A percentile compares a stretch with the other conserved stretches of the same genome.
Evolutionary conservation across 1,284 basidiomycete genomes (phyloP).

Genomic region (Apiotrichum akiyoshidainum): DNA sequence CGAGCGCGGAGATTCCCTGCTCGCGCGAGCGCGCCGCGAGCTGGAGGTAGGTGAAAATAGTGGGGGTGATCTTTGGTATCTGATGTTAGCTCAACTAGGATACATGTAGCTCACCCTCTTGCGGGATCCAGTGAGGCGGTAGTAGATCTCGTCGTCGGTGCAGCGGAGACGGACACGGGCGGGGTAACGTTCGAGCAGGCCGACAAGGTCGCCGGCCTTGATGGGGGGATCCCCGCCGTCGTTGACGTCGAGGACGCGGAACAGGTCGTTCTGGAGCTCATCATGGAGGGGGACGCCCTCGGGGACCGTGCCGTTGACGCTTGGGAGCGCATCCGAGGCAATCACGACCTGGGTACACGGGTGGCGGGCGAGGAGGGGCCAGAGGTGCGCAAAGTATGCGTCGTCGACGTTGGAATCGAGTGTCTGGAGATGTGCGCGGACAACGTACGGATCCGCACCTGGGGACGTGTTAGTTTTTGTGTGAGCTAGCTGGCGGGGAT

Average conservation of each 20-base stretch:
- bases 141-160: slow-evolving; percentile 45
- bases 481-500: neutral
- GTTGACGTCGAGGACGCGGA: slow-evolving; percentile 29
- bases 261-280: slow-evolving; percentile 8
- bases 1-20: slow-evolving; percentile 21
- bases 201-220: slow-evolving; percentile 21
- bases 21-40: slow-evolving; percentile 20
- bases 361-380: slow-evolving; percentile 32
- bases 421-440: slow-evolving; percentile 27
- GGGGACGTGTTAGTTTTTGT: neutral
- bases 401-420: slow-evolving; percentile 36
- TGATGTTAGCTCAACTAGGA: slow-evolving; percentile 16
- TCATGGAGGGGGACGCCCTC: slow-evolving; percentile 11
- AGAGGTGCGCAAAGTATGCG: slow-evolving; percentile 40
- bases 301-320: slow-evolving; percentile 25
- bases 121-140: slow-evolving; percentile 41
- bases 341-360: slow-evolving; percentile 32
- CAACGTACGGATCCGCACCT: slow-evolving; percentile 34
- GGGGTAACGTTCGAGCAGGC: slow-evolving; percentile 35
- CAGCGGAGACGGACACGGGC: slow-evolving; percentile 39
- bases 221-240: slow-evolving; percentile 22
- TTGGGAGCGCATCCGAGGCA: slow-evolving; percentile 29
- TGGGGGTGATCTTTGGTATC: slow-evolving; percentile 35
- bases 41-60: slow-evolving; percentile 33
- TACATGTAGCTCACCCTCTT: slow-evolving; percentile 28